A percentile compares a stretch with the other conserved stretches of the same genome.
Evolutionary conservation across 768 basidiomycete genomes (phyloP).

Genomic region (Lactarius deliciosus): DNA sequence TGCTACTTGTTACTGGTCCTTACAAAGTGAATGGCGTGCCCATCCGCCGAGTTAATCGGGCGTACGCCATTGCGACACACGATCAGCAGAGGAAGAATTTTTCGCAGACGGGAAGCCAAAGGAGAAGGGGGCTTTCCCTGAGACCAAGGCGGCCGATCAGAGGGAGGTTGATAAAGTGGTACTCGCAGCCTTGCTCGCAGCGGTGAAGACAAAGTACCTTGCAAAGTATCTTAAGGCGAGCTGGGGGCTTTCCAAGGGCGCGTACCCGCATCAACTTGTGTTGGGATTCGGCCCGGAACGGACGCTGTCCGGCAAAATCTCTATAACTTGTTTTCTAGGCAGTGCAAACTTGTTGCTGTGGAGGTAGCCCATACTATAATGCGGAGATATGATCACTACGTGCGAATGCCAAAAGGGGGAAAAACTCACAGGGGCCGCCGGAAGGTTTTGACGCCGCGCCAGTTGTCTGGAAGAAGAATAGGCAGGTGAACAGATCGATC

Average conservation of each 20-base stretch:
- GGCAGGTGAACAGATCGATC: too few relatives aligned
- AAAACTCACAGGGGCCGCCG: too few relatives aligned
- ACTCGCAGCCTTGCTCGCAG: conserved; percentile 75
- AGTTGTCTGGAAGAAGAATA: too few relatives aligned
- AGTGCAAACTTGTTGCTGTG: conserved; percentile 25
- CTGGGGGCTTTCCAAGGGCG: conserved; percentile 95
- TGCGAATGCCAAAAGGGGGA: too few relatives aligned
- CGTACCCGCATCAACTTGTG: conserved; percentile 93
- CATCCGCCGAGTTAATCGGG: conserved; percentile 95
- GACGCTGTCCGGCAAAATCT: too few relatives aligned
- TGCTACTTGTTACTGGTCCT: conserved; percentile 95
- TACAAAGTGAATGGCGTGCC: conserved; percentile 99
- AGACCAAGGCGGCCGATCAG: conserved; percentile 87
- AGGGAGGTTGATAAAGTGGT: conserved; percentile 81
- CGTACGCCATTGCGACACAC: conserved; percentile 95
- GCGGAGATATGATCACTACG: conserved; percentile 29
- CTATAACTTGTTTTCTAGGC: conserved; percentile 84
- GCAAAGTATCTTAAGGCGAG: conserved; percentile 89
- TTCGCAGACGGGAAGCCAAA: conserved; percentile 93
- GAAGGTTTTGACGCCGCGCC: too few relatives aligned
- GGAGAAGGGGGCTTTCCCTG: conserved; percentile 82
- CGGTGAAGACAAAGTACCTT: conserved; percentile 86
- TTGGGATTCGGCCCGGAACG: too few relatives aligned
- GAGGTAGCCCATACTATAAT: conserved; percentile 26
- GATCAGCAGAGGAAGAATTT: conserved; percentile 95